Evolutionary conservation across 106 monocot genomes (phyloP).

Genomic region (Acanthochlamys bracteata): DNA sequence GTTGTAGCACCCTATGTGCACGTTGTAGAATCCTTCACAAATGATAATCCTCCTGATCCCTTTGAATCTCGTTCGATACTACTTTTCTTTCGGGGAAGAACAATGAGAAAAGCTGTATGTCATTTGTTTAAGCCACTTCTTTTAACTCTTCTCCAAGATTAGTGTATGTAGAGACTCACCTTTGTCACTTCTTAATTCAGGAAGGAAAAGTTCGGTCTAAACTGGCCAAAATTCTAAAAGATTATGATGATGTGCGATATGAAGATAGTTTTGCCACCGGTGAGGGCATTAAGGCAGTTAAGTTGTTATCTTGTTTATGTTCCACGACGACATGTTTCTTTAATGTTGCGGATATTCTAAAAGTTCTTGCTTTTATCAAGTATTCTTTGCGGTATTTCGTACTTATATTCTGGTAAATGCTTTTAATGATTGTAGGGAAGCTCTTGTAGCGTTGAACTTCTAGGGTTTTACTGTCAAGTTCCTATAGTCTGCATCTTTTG

Average conservation of each 20-base stretch:
- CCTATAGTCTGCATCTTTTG: no score
- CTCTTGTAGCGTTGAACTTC: no score
- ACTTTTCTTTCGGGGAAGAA: slow-evolving; percentile 90
- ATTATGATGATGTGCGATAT: slow-evolving; percentile 53
- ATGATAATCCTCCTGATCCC: slow-evolving; percentile 60
- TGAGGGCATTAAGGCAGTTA: slow-evolving; percentile 73
- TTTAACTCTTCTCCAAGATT: not conserved
- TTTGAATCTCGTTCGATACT: slow-evolving; percentile 78
- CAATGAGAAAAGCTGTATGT: slow-evolving; percentile 85
- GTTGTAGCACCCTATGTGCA: slow-evolving; percentile 88
- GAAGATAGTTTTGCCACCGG: slow-evolving; percentile 80
- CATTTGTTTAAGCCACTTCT: not conserved
- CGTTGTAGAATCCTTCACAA: slow-evolving; percentile 58
- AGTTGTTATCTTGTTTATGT: not conserved
- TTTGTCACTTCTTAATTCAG: slow-evolving; percentile 32
- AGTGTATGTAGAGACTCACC: no score
- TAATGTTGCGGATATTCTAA: no score
- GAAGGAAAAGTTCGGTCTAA: slow-evolving; percentile 75
- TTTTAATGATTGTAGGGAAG: no score
- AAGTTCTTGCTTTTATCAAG: no score
- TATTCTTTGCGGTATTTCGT: no score
- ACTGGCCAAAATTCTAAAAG: slow-evolving; percentile 65
- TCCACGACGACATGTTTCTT: no score
- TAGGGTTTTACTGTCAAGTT: no score
- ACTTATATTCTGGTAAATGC: no score